These are phyloP conservation scores for Stemphylium vesicarium DNA, from an alignment of 2,329 filamentous ascomycete species.

Conservation along the genomic window DNA sequence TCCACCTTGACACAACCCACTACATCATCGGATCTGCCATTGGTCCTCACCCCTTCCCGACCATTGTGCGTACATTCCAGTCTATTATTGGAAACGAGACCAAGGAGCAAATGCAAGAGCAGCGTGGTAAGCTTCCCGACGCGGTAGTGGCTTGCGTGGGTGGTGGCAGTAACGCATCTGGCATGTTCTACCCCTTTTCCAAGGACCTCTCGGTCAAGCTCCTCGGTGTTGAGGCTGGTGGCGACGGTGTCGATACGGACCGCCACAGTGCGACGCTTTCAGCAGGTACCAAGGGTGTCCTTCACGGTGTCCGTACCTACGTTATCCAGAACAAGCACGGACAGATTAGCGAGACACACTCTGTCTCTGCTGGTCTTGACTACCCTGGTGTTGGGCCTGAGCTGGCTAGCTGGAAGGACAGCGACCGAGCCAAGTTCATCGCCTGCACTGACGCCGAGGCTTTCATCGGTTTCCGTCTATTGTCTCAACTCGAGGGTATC, in stretches of 20 bases:
- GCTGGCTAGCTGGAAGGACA: constrained; percentile 91
- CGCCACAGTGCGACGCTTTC: constrained; percentile 88
- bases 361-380: constrained; percentile 93
- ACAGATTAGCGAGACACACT: constrained; percentile 94
- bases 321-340: constrained; percentile 91
- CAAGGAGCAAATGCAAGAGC: constrained; percentile 85
- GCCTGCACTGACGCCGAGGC: constrained; percentile 92
- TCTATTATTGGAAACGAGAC: constrained; percentile 95
- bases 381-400: constrained; percentile 97
- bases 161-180: constrained; percentile 90
- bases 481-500: constrained; percentile 91
- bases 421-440: constrained; percentile 81
- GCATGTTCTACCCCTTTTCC: constrained; percentile 98
- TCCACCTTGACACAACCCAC: constrained; percentile 90
- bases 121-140: constrained; percentile 88
- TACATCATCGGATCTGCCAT: constrained; percentile 99
- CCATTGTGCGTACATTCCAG: constrained; percentile 97
- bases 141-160: constrained; percentile 97
- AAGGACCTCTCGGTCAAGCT: constrained; percentile 85
- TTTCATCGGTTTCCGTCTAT: constrained; percentile 81
- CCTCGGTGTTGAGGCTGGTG: constrained; percentile 92
- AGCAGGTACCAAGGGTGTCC: constrained; percentile 85
- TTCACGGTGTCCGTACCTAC: constrained; percentile 96
- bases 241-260: constrained; percentile 85
- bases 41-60: constrained; percentile 96